phyloP scores from a whole-genome alignment of 2,329 filamentous ascomycete species.

The Fusarium aywerte region DNA sequence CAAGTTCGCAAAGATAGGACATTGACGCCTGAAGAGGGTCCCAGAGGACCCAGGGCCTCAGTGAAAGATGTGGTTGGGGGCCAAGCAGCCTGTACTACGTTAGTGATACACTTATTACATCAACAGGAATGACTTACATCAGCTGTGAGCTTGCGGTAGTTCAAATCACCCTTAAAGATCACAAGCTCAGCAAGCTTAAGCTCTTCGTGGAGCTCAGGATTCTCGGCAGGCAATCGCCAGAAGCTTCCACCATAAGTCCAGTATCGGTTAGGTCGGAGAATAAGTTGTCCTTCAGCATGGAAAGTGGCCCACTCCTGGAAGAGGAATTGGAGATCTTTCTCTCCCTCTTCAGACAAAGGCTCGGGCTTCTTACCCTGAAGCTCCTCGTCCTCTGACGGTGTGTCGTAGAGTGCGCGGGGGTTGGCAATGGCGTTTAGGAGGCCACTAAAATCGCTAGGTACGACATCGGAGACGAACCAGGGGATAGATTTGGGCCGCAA shows the following conservation, averaged over 20 bases:
- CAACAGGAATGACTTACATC: conserved; percentile 70
- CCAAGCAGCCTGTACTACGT: conserved; percentile 65
- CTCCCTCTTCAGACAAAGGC: conserved; percentile 74
- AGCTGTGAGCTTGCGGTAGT: conserved; percentile 91
- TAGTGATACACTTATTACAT: not conserved
- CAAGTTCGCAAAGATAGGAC: conserved; percentile 90
- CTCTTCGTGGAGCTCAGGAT: conserved; percentile 76
- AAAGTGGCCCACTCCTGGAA: conserved; percentile 84
- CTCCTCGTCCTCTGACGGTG: conserved; percentile 74
- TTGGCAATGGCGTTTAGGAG: conserved; percentile 82
- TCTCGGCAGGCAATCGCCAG: conserved; percentile 82
- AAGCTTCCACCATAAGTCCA: conserved; percentile 91
- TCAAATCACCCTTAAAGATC: conserved; percentile 96
- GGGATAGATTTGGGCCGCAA: conserved; percentile 95
- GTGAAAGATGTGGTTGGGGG: conserved; percentile 87
- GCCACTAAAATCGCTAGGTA: conserved; percentile 85
- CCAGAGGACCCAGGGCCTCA: conserved; percentile 86
- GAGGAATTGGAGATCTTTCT: conserved; percentile 75
- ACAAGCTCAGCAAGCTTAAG: conserved; percentile 86
- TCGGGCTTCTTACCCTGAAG: conserved; percentile 66
- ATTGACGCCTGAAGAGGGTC: conserved; percentile 82
- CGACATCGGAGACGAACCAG: conserved; percentile 97
- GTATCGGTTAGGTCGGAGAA: conserved; percentile 85
- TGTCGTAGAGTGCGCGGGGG: conserved; percentile 82
- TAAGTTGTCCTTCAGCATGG: conserved; percentile 84